Base-by-base conservation (phyloP, 2,329 filamentous ascomycete genomes). In the Bipolaris cookei region DNA sequence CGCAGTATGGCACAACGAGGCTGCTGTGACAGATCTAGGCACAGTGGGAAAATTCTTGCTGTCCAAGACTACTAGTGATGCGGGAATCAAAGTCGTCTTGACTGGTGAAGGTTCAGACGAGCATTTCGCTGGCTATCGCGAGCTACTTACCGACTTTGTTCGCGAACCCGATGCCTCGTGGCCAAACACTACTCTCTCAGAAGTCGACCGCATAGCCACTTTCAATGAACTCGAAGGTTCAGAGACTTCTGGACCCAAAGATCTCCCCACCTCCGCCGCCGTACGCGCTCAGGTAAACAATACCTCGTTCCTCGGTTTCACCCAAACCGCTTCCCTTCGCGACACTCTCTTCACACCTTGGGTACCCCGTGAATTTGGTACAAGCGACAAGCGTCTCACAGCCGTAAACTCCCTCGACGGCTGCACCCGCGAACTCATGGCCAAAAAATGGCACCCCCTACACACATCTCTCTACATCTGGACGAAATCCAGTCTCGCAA, bases 71-170 rank as follows among this genome's bases (percentile, higher is more conserved):
- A 77, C 80, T 0, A 77, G 72, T 11, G 72, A 81, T 37, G 69
- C 77, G 8, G 83, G 82, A 6, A 77, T 82, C 66, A 84, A 84
- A 56, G 83, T 85, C 4, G 79, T 86, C 2, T 71, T 86, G 3
- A 84, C 82, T 0, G 79, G 79, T 20, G 81, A 84, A 63, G 82
- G 82, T 4, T 71, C 81, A 7, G 84, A 86, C 58, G 84, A 86
- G 71, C 76, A 81, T 48, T 86, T 86, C 64, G 79, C 75, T 2
- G 84, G 84, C 28, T 86, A 86, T 59, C 70, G 76, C 0, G 71
- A 77, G 44, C 82, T 81, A 52, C 64, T 78, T 0, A 70, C 77
- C 0, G 82, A 85, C 50, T 79, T 78, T 50, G 74, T 86, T 1
- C 76, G 78, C 10, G 83, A 85, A 61, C 64, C 77, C 1, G 84